Evolutionary conservation across 139 green algal genomes (phyloP).

Genomic region (Tetraselmis striata): DNA sequence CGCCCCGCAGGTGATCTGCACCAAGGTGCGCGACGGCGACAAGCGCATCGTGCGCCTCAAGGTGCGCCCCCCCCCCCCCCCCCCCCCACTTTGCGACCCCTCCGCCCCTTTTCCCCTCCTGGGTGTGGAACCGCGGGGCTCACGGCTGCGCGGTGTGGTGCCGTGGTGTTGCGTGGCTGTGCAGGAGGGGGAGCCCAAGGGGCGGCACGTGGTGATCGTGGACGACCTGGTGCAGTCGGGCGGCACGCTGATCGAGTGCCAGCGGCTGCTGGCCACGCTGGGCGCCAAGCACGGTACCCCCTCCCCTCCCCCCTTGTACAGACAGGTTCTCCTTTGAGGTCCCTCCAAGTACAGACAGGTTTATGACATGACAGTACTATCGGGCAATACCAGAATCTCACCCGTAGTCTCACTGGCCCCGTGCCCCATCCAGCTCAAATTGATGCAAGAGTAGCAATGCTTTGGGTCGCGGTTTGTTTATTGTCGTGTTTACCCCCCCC

Average conservation of each 20-base stretch:
- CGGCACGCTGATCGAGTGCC: constrained; percentile 93
- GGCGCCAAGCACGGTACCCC: constrained; percentile 53
- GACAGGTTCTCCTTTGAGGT: too few relatives aligned
- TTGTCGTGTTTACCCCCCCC: background rate
- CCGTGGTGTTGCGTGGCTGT: background rate
- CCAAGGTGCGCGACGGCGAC: constrained; percentile 90
- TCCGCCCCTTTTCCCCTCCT: background rate
- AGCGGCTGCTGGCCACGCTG: constrained; percentile 63
- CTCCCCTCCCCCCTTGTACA: background rate
- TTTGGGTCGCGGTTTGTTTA: too few relatives aligned
- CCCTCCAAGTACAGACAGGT: too few relatives aligned
- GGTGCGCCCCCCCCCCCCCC: constrained; percentile 2
- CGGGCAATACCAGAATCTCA: too few relatives aligned
- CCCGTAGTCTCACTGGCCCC: too few relatives aligned
- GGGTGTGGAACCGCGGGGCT: too few relatives aligned
- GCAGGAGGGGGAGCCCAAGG: constrained; percentile 81
- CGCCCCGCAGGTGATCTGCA: constrained; percentile 90
- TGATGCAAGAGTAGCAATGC: too few relatives aligned
- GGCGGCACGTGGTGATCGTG: constrained; percentile 94
- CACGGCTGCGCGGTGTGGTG: too few relatives aligned
- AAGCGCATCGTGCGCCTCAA: constrained; percentile 94
- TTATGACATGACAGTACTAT: too few relatives aligned
- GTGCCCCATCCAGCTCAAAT: too few relatives aligned
- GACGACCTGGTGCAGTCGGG: constrained; percentile 97
- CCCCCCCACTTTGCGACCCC: background rate